Evolutionary conservation across 2,329 filamentous ascomycete species (phyloP), one percentile per base, ranked within the genome.

Genomic region (Didymella exigua): DNA sequence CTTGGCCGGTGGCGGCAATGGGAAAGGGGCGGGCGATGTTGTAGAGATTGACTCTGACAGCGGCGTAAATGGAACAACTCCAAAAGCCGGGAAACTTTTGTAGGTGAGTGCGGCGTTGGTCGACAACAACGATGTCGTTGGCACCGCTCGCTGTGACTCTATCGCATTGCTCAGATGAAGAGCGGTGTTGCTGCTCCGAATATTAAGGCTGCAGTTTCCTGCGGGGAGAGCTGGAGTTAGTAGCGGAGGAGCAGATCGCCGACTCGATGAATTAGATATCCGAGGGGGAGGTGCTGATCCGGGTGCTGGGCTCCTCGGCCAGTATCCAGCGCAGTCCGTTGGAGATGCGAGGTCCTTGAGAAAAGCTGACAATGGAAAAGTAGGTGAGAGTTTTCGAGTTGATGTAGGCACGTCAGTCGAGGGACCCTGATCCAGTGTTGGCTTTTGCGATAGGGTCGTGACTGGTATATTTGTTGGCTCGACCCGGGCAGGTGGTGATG

Each of bases 281-380:
- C n/a, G 37, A 29, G 30, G 29, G 16, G 21, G 30, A 36, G 16
- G 13, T 16, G 38, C 11, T 23, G 23, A 30, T 18, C 29, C 19
- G 18, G 9, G 16, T 36, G 23, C 18, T 29, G 43, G 6, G 16
- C 8, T 29, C 16, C 6, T 42, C 10, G 36, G 49, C 49, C 49
- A 53, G 30, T 34, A 34, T 29, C 19, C 45, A 10, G 11, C 19
- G 14, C 34, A 45, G 6, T 45, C 46, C 23, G 23, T 19, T 26
- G 49, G 49, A 42, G 31, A 48, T 10, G 58, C 33, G 10, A 66
- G 47, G 29, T 54, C 51, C 7, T 30, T 45, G 6, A 54, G 31
- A 11, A 65, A 67, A 8, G 60, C 59, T 14, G 66, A 61, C 16
- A 59, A 38, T 3, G 63, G 59, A 38, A 66, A 65, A 19, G 31